Conservation (phyloP, 257 asterid species). For the Fraxinus anomala region DNA sequence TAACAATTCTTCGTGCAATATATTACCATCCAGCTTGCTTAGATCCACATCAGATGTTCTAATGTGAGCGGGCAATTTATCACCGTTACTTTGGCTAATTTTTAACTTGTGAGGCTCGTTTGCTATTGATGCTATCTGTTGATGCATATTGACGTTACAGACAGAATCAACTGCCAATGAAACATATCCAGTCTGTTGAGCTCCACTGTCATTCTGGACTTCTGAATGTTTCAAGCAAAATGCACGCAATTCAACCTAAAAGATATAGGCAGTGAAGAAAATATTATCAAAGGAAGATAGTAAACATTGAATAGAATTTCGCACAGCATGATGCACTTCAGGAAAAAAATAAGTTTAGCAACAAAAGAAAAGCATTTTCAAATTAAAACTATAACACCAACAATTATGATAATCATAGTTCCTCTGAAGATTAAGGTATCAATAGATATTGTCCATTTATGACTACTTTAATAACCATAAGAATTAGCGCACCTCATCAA, state of each 20-base stretch:
- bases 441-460: neutral
- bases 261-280: conserved; percentile 21
- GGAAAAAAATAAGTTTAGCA: conserved; percentile 5
- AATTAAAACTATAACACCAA: neutral
- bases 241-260: conserved; percentile 93
- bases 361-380: neutral
- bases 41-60: conserved; percentile 38
- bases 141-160: conserved; percentile 30
- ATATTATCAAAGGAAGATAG: conserved; percentile 17
- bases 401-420: neutral
- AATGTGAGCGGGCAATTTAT: conserved; percentile 30
- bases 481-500: conserved; percentile 74
- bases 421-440: neutral
- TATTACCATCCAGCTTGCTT: conserved; percentile 44
- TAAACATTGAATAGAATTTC: conserved; percentile 3
- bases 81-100: conserved; percentile 36
- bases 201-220: conserved; percentile 44
- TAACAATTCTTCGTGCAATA: conserved; percentile 35
- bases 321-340: conserved; percentile 18
- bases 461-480: neutral
- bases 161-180: conserved; percentile 51
- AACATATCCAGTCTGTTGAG: conserved; percentile 45
- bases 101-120: conserved; percentile 34
- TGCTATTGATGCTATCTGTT: conserved; percentile 21
- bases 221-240: conserved; percentile 95